phyloP scores from a whole-genome alignment of 2,329 filamentous ascomycete genomes.

The Aspergillaceae sp. region DNA sequence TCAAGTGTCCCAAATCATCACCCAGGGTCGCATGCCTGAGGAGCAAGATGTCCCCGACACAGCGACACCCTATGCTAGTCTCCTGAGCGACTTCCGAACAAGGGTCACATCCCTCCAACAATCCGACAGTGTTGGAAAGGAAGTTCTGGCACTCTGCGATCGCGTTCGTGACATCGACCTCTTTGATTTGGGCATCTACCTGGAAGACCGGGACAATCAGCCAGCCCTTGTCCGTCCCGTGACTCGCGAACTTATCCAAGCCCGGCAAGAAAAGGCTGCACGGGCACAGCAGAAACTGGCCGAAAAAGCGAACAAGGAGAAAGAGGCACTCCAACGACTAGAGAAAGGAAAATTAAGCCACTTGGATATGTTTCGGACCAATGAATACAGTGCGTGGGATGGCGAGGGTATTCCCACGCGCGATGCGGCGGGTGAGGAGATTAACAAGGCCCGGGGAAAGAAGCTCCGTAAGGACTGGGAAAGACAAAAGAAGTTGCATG shows the following conservation, averaged over 20 bases:
- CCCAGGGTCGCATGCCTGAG: constrained; percentile 16
- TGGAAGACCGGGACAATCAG: constrained; percentile 66
- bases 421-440: constrained; percentile 66
- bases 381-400: constrained; percentile 70
- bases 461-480: constrained; percentile 86
- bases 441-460: constrained; percentile 72
- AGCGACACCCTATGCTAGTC: constrained; percentile 40
- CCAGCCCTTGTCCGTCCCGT: constrained; percentile 66
- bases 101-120: constrained; percentile 30
- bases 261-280: constrained; percentile 47
- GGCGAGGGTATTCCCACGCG: constrained; percentile 70
- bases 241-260: constrained; percentile 48
- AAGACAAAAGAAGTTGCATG: constrained; percentile 64
- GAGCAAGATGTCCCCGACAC: constrained; percentile 15
- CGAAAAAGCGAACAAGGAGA: constrained; percentile 42
- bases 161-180: constrained; percentile 71
- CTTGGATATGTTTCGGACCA: constrained; percentile 40
- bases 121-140: constrained; percentile 54
- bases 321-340: constrained; percentile 40
- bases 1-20: constrained; percentile 32
- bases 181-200: constrained; percentile 73
- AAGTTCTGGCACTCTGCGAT: constrained; percentile 69
- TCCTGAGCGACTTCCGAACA: constrained; percentile 36
- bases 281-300: constrained; percentile 38
- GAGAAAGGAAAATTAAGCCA: constrained; percentile 53